These are phyloP conservation scores for Colletotrichum salicis DNA, from an alignment of 2,329 filamentous ascomycete genomes.

Conservation along the genomic window DNA sequence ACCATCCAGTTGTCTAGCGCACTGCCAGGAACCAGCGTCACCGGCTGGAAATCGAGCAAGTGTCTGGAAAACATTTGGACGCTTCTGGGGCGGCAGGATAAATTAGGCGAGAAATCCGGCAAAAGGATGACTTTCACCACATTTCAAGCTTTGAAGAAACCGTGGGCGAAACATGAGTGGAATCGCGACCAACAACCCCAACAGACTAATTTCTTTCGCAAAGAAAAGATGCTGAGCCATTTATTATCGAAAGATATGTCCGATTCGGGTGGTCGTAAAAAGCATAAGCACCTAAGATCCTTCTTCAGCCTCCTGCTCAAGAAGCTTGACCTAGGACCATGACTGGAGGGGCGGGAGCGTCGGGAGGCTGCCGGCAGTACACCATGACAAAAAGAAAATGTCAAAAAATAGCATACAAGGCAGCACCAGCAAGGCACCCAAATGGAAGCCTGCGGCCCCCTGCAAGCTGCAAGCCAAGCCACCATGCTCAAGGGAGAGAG, in stretches of 20 bases:
- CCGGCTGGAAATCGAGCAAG: no score
- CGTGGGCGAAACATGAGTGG: not conserved
- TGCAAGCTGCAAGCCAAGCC: conserved; percentile 6
- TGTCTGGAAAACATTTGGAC: no score
- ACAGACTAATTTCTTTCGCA: not conserved
- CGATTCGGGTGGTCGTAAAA: not conserved
- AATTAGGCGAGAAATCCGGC: not conserved
- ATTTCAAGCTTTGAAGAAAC: not conserved
- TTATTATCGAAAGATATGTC: not conserved
- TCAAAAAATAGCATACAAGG: not conserved
- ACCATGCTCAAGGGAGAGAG: not conserved
- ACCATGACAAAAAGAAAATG: not conserved
- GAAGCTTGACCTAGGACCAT: not conserved
- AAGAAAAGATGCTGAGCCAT: not conserved
- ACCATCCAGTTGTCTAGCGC: not conserved
- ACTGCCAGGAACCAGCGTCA: not conserved
- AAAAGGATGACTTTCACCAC: not conserved
- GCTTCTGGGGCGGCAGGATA: not conserved
- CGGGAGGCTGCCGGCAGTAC: not conserved
- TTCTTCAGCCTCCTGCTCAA: not conserved
- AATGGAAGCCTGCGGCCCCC: conserved; percentile 3
- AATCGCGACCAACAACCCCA: not conserved
- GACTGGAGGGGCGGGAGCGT: not conserved
- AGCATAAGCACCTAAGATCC: not conserved
- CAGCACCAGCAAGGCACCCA: not conserved